These are phyloP conservation scores for Ganoderma boninense DNA, from an alignment of 1,284 basidiomycete species.

Conservation along the genomic window DNA sequence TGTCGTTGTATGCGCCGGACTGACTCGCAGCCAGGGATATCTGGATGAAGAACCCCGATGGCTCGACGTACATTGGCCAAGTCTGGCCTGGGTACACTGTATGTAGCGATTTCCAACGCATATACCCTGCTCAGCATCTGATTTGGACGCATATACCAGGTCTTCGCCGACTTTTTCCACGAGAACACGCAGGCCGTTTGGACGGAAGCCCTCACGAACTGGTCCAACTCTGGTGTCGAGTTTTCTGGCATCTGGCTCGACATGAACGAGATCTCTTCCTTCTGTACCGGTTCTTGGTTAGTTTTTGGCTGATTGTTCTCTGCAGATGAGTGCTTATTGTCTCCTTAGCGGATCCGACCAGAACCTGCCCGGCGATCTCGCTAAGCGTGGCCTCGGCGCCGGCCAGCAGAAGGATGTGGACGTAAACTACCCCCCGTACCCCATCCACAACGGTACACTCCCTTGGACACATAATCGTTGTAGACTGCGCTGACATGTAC, in stretches of 20 bases:
- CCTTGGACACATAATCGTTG: slow-evolving; percentile 8
- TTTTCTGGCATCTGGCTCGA: slow-evolving; percentile 82
- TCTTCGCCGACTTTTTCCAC: slow-evolving; percentile 77
- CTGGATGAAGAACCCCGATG: slow-evolving; percentile 75
- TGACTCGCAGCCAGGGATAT: slow-evolving; percentile 51
- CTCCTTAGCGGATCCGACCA: slow-evolving; percentile 55
- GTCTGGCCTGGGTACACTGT: slow-evolving; percentile 70
- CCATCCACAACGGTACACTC: slow-evolving; percentile 71
- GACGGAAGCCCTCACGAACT: slow-evolving; percentile 53
- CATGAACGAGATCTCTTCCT: slow-evolving; percentile 76
- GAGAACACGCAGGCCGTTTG: slow-evolving; percentile 53
- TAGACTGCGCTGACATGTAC: slow-evolving; percentile 8
- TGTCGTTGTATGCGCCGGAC: background rate
- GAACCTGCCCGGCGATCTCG: slow-evolving; percentile 57
- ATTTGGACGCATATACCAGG: slow-evolving; percentile 22
- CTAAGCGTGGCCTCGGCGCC: slow-evolving; percentile 49
- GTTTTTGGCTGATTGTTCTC: slow-evolving; percentile 27
- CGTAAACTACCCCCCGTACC: slow-evolving; percentile 68
- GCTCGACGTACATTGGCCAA: slow-evolving; percentile 71
- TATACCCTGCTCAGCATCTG: background rate
- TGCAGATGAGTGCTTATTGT: background rate
- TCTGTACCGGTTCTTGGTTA: slow-evolving; percentile 71
- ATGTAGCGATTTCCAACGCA: slow-evolving; percentile 8
- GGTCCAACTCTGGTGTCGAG: slow-evolving; percentile 61
- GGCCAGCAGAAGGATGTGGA: slow-evolving; percentile 54